Evolutionary conservation across 257 asterid genomes (phyloP).

Genomic region (Fraxinus americana): DNA sequence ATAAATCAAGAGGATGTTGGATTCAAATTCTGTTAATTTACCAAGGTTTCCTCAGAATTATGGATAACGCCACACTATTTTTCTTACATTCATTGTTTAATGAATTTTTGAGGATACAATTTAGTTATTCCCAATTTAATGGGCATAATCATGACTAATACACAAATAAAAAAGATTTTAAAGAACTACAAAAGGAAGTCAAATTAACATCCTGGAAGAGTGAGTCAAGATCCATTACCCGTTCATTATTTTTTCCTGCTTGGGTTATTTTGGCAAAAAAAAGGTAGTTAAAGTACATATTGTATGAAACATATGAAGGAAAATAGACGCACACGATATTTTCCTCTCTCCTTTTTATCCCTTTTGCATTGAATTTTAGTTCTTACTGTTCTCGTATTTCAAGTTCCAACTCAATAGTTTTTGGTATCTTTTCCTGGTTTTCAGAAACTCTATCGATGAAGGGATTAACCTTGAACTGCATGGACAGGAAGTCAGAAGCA

Average conservation of each 20-base stretch:
- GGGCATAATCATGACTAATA: neutral
- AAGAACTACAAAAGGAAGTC: neutral
- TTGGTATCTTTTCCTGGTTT: constrained; percentile 35
- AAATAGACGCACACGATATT: too few species aligned
- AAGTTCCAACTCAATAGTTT: constrained; percentile 14
- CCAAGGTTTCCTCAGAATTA: neutral
- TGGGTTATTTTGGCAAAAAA: neutral
- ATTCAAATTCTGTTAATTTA: neutral
- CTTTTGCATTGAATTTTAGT: neutral
- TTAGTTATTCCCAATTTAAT: neutral
- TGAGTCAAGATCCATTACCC: neutral
- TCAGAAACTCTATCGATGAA: constrained; percentile 96
- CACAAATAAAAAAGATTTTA: neutral
- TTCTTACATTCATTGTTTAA: too few species aligned
- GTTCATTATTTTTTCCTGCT: constrained; percentile 5
- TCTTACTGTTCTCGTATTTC: constrained; percentile 10
- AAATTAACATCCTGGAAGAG: neutral
- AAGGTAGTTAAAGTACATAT: neutral
- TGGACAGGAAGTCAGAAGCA: constrained; percentile 98
- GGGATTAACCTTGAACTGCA: constrained; percentile 93
- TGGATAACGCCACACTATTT: neutral
- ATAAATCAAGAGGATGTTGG: neutral
- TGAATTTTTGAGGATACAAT: neutral
- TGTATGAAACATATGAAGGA: neutral
- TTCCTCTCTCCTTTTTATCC: constrained; percentile 2